phyloP scores from a whole-genome alignment of 306 rosid genomes.

The Vigna trinervia region DNA sequence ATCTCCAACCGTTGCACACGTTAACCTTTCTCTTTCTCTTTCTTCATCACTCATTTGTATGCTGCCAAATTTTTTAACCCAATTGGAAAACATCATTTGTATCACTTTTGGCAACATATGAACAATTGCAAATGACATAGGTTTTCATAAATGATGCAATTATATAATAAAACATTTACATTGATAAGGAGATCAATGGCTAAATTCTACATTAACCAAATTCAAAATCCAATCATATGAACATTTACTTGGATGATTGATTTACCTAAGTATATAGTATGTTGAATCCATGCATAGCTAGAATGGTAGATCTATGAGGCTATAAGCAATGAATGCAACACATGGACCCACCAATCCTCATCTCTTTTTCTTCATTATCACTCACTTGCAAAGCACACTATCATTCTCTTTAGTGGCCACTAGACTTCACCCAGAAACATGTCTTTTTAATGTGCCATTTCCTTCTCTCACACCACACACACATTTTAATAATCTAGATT shows the following conservation, averaged over 20 bases:
- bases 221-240: background rate
- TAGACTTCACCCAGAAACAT: background rate
- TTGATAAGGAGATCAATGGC: background rate
- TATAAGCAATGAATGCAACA: background rate
- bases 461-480: conserved; percentile 19
- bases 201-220: too few relatives aligned
- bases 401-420: conserved; percentile 31
- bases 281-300: background rate
- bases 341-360: conserved; percentile 20
- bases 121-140: too few relatives aligned
- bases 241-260: background rate
- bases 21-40: too few relatives aligned
- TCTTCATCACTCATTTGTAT: too few relatives aligned
- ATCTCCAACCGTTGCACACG: too few relatives aligned
- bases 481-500: background rate
- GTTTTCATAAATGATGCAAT: background rate
- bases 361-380: background rate
- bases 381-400: conserved; percentile 39
- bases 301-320: conserved; percentile 1
- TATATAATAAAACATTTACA: background rate
- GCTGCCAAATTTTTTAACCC: background rate
- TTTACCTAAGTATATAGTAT: background rate
- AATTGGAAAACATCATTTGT: too few relatives aligned
- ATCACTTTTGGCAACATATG: too few relatives aligned
- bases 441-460: conserved; percentile 1